Conservation (phyloP, 352 stramenopile species). For the Phytophthora gonapodyides region DNA sequence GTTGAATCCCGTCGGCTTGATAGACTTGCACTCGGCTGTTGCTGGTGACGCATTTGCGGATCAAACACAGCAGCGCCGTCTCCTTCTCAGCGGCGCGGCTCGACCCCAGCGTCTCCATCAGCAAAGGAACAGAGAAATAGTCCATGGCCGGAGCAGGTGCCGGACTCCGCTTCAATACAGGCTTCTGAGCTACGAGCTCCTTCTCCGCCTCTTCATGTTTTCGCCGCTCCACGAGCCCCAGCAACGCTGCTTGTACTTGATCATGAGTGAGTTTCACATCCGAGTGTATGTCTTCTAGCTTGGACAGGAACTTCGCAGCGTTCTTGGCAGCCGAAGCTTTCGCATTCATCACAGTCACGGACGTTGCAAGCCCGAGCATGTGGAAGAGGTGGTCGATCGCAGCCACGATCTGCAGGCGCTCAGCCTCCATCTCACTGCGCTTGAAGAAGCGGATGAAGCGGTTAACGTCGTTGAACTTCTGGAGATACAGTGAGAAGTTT, state of each 20-base stretch:
- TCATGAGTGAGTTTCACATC: conserved; percentile 28
- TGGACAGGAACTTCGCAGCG: conserved; percentile 26
- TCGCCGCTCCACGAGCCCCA: conserved; percentile 24
- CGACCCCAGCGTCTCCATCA: conserved; percentile 21
- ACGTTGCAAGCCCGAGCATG: conserved; percentile 38
- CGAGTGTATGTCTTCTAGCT: conserved; percentile 26
- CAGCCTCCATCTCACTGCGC: conserved; percentile 33
- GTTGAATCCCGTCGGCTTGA: conserved; percentile 18
- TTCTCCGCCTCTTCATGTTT: conserved; percentile 19
- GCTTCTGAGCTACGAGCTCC: conserved; percentile 16
- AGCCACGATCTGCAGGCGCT: conserved; percentile 28
- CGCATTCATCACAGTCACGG: conserved; percentile 26
- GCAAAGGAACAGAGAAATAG: conserved; percentile 19
- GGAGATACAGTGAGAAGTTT: conserved; percentile 22
- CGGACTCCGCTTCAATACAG: conserved; percentile 14
- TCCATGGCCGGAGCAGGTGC: conserved; percentile 11
- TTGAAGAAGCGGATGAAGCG: conserved; percentile 26
- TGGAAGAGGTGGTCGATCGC: conserved; percentile 46
- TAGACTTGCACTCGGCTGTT: conserved; percentile 31
- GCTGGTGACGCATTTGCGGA: conserved; percentile 28
- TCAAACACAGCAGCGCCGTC: conserved; percentile 20
- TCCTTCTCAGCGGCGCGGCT: conserved; percentile 12
- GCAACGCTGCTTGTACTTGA: conserved; percentile 25
- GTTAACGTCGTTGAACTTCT: conserved; percentile 30
- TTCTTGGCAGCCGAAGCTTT: conserved; percentile 18